A percentile compares a stretch with the other conserved stretches of the same genome.
Conservation (phyloP, 345 rosid species). For the Physaria fendleri region DNA sequence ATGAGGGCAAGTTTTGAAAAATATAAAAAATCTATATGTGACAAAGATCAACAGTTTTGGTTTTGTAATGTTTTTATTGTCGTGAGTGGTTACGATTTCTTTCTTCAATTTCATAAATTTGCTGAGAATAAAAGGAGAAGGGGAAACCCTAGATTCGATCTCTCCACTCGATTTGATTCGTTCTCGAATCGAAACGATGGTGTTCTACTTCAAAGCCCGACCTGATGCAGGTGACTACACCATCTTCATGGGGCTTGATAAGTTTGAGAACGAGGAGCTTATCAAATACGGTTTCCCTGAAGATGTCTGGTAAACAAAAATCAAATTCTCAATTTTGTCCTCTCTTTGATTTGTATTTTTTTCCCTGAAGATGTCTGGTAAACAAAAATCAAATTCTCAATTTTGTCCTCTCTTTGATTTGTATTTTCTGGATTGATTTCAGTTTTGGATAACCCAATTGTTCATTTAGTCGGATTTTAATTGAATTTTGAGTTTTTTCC, state of each 20-base stretch:
- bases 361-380: slow-evolving; percentile 61
- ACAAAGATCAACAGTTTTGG: slow-evolving; percentile 5
- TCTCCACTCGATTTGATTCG: slow-evolving; percentile 26
- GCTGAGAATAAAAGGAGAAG: slow-evolving; percentile 9
- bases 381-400: background rate
- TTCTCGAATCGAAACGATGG: slow-evolving; percentile 44
- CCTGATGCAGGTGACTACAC: slow-evolving; percentile 97
- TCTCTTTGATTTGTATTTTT: background rate
- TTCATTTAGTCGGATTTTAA: background rate
- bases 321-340: background rate
- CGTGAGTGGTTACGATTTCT: slow-evolving; percentile 25
- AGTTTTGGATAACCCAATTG: background rate
- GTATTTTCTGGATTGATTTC: background rate
- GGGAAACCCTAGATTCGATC: slow-evolving; percentile 33
- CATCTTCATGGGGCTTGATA: slow-evolving; percentile 98
- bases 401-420: background rate
- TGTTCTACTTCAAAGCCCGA: slow-evolving; percentile 91
- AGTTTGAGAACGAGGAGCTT: slow-evolving; percentile 98
- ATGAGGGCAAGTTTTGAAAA: background rate
- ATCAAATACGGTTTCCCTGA: slow-evolving; percentile 97
- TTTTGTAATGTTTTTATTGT: background rate
- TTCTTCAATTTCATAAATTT: slow-evolving; percentile 5
- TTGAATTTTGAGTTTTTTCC: slow-evolving; percentile 1
- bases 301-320: slow-evolving; percentile 66
- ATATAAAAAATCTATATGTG: background rate